Percentiles rank a stretch among this genome's conserved stretches.
Evolutionary conservation across 371 early-diverging fungal genomes (phyloP).

Genomic region (Apophysomyces elegans): DNA sequence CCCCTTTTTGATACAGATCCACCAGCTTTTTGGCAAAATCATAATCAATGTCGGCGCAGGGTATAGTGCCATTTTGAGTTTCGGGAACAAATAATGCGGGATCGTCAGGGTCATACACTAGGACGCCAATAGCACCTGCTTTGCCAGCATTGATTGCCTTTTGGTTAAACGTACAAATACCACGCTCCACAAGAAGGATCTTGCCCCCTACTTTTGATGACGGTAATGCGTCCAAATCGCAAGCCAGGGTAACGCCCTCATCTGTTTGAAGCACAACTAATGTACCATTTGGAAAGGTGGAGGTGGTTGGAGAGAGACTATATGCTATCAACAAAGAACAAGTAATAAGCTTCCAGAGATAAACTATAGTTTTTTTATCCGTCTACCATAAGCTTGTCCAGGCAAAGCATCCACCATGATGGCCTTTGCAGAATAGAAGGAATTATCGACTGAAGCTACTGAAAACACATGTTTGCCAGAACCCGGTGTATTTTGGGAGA

Average conservation of each 20-base stretch:
- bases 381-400: conserved; percentile 24
- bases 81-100: conserved; percentile 19
- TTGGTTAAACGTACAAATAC: conserved; percentile 53
- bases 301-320: conserved; percentile 28
- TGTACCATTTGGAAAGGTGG: conserved; percentile 30
- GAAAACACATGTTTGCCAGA: conserved; percentile 51
- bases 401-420: conserved; percentile 21
- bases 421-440: conserved; percentile 22
- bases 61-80: conserved; percentile 28
- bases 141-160: conserved; percentile 42
- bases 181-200: conserved; percentile 55
- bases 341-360: conserved; percentile 33
- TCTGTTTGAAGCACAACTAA: conserved; percentile 19
- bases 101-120: conserved; percentile 47
- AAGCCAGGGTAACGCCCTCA: conserved; percentile 10
- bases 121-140: conserved; percentile 54
- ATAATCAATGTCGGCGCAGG: conserved; percentile 44
- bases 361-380: conserved; percentile 11
- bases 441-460: conserved; percentile 68
- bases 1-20: background rate
- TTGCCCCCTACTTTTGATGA: conserved; percentile 27
- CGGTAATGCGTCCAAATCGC: background rate
- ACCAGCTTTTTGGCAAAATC: conserved; percentile 27
- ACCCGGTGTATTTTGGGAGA: conserved; percentile 49
- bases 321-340: conserved; percentile 51